phyloP scores from a whole-genome alignment of 2,329 filamentous ascomycete species.

The Epichloe baconii region DNA sequence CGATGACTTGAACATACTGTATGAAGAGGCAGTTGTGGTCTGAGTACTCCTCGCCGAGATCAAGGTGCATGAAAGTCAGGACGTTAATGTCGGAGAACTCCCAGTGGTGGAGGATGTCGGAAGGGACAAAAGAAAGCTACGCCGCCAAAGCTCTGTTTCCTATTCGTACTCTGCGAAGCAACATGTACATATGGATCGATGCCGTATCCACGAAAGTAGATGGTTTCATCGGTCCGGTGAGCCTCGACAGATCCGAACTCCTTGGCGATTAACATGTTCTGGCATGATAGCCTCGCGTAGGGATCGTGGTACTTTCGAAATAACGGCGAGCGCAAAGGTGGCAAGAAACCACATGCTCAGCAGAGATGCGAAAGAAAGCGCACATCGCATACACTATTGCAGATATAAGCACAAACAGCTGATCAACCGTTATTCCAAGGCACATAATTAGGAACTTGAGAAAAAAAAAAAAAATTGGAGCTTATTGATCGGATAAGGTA shows the following conservation, averaged over 20 bases:
- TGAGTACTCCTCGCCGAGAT: no score
- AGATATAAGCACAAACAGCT: not conserved
- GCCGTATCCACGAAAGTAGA: not conserved
- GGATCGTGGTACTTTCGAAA: not conserved
- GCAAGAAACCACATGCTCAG: not conserved
- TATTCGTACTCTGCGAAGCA: not conserved
- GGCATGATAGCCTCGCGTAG: slow-evolving; percentile 4
- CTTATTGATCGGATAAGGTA: no score
- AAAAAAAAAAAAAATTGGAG: no score
- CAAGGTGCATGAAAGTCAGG: no score
- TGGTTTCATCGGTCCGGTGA: not conserved
- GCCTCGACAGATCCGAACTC: not conserved
- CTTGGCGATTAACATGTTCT: not conserved
- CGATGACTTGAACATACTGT: no score
- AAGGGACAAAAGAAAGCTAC: not conserved
- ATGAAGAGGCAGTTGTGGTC: no score
- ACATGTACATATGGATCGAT: not conserved
- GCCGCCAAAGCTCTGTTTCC: not conserved
- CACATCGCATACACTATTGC: no score
- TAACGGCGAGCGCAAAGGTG: not conserved
- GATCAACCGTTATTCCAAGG: not conserved
- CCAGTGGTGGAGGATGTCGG: no score
- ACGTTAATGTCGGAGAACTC: no score
- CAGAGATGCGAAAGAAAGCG: no score
- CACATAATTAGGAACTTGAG: not conserved